phyloP scores from a whole-genome alignment of 768 basidiomycete species.

The Trametopsis cervina region DNA sequence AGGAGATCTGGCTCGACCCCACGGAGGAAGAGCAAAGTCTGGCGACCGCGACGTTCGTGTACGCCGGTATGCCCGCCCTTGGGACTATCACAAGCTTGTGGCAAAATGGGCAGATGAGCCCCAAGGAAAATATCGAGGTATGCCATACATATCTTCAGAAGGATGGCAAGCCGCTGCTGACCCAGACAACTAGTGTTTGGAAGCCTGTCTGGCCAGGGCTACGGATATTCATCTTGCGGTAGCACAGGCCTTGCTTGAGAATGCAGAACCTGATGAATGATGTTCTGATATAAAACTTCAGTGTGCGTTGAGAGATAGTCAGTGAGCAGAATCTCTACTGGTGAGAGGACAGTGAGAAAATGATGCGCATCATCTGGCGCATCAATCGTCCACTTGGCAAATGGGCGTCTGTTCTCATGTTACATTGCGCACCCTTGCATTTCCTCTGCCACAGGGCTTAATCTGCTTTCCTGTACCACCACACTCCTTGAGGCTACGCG shows the following conservation, averaged over 20 bases:
- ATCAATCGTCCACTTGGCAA: too few species aligned
- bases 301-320: too few species aligned
- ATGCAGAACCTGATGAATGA: slow-evolving; percentile 8
- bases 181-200: slow-evolving; percentile 63
- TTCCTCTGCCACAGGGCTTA: too few species aligned
- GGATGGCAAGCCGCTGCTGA: too few species aligned
- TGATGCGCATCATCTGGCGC: too few species aligned
- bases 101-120: slow-evolving; percentile 66
- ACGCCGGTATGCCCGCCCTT: slow-evolving; percentile 87
- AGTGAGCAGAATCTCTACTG: too few species aligned
- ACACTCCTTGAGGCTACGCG: too few species aligned
- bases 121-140: slow-evolving; percentile 50
- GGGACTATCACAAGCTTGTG: slow-evolving; percentile 79
- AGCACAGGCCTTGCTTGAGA: slow-evolving; percentile 59
- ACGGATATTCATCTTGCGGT: slow-evolving; percentile 71
- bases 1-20: slow-evolving; percentile 76
- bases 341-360: too few species aligned
- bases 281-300: too few species aligned
- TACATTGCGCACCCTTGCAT: too few species aligned
- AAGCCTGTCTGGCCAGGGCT: slow-evolving; percentile 63
- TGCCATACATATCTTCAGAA: slow-evolving; percentile 21
- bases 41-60: slow-evolving; percentile 61
- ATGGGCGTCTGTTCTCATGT: too few species aligned
- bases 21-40: slow-evolving; percentile 54
- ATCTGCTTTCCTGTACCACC: too few species aligned